Evolutionary conservation across 495 filamentous ascomycete species (phyloP), one percentile per base, ranked within the genome.

Genomic region (Tuber aestivum): DNA sequence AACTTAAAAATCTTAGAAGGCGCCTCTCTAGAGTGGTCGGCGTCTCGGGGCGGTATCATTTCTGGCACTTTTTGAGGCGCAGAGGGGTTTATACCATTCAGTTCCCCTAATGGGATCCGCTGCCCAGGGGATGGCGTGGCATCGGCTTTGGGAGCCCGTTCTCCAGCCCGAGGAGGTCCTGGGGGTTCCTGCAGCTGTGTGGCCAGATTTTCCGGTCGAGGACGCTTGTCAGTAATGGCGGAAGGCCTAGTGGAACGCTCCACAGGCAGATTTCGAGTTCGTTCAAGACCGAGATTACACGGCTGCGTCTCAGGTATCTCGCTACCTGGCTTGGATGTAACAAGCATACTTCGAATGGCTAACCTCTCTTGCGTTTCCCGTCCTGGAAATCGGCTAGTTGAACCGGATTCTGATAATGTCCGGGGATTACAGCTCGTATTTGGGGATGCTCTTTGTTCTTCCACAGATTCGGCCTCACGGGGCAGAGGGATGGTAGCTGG

Each of bases 311-410:
- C 72, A 42, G 70, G 61, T 41, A 79, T 35, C 45, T 76, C 78
- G 70, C 65, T 65, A 38, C 69, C 72, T 38, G 40, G 72, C 61
- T 73, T 71, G 23, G 23, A 35, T 40, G 70, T 72, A 27, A 77
- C 76, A 70, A 79, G 78, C 78, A 79, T 79, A 8, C 70, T 71
- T 32, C 78, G 78, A 72, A 79, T 77, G 21, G 70, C 65, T n/a
- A 72, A 75, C 41, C 78, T 79, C 65, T 79, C 78, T 35, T 79
- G 78, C 21, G 71, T 79, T 72, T 79, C 76, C 3, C 78, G 78
- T 40, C 77, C 56, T 7, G 72, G 74, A 32, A 41, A 40, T 72
- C 45, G 27, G 27, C 27, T 65, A 3, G 12, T 9, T 35, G 56
- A 32, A 27, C 14, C 14, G 32, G 56, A 65, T 65, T 10, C 9